These are phyloP conservation scores for Cornus controversa DNA, from an alignment of 148 eudicot species.

Conservation along the genomic window DNA sequence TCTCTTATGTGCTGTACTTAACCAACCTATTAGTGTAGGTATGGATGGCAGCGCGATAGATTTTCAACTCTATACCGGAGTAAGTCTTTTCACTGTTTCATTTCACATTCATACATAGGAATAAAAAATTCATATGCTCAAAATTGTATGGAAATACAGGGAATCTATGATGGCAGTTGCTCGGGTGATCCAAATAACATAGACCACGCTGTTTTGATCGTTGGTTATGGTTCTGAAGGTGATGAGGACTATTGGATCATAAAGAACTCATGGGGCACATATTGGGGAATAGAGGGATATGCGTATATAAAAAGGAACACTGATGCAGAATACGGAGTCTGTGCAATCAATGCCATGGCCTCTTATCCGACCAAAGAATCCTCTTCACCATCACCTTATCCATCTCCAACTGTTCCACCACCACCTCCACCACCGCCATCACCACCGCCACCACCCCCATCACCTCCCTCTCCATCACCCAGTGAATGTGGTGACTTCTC, in stretches of 20 bases:
- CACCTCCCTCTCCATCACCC: conserved; percentile 52
- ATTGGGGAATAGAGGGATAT: conserved; percentile 71
- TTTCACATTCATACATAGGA: background rate
- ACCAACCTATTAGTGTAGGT: conserved; percentile 62
- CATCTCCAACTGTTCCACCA: conserved; percentile 33
- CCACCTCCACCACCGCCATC: conserved; percentile 36
- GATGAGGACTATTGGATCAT: conserved; percentile 69
- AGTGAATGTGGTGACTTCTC: conserved; percentile 57
- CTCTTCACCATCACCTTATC: conserved; percentile 36
- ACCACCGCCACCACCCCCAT: conserved; percentile 33
- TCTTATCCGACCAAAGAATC: conserved; percentile 55
- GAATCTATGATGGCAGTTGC: conserved; percentile 64
- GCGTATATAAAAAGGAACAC: conserved; percentile 46
- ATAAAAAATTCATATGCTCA: background rate
- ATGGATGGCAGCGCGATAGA: conserved; percentile 50
- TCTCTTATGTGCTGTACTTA: conserved; percentile 50
- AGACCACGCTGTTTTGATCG: conserved; percentile 60
- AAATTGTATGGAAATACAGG: conserved; percentile 32
- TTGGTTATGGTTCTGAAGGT: conserved; percentile 50
- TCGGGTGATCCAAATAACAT: conserved; percentile 58
- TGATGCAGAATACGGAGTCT: conserved; percentile 37
- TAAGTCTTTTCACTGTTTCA: conserved; percentile 20
- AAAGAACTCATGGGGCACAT: conserved; percentile 74
- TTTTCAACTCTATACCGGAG: conserved; percentile 64
- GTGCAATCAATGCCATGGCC: conserved; percentile 69